Evolutionary conservation across 805 yeast species (phyloP).

Genomic region (Hanseniaspora mollemarum): DNA sequence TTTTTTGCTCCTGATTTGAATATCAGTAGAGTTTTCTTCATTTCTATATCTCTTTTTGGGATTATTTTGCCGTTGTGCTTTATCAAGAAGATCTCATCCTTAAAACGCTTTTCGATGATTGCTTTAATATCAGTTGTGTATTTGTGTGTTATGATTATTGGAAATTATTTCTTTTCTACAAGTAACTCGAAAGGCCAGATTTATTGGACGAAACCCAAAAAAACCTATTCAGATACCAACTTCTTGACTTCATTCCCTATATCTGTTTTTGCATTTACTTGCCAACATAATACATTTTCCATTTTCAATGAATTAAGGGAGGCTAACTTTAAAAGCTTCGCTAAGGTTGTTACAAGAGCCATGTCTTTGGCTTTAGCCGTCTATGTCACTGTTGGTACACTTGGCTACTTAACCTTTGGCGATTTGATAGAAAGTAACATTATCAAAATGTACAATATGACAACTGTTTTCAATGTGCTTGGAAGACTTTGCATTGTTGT

Average conservation of each 20-base stretch:
- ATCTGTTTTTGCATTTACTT: slow-evolving; percentile 86
- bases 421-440: slow-evolving; percentile 67
- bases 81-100: slow-evolving; percentile 63
- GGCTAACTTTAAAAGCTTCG: slow-evolving; percentile 38
- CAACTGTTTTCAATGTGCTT: slow-evolving; percentile 50
- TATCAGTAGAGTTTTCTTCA: slow-evolving; percentile 25
- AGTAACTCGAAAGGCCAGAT: slow-evolving; percentile 38
- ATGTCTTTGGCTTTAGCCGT: slow-evolving; percentile 49
- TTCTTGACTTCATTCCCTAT: slow-evolving; percentile 76
- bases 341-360: slow-evolving; percentile 40
- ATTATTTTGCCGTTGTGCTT: slow-evolving; percentile 49
- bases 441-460: slow-evolving; percentile 60
- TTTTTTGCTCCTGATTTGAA: slow-evolving; percentile 29
- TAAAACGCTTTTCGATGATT: slow-evolving; percentile 72
- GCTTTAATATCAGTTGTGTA: slow-evolving; percentile 75
- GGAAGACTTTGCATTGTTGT: slow-evolving; percentile 74
- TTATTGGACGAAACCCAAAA: slow-evolving; percentile 37
- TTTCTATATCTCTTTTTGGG: slow-evolving; percentile 41
- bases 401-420: slow-evolving; percentile 84
- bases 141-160: slow-evolving; percentile 57
- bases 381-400: slow-evolving; percentile 61
- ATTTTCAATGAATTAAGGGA: slow-evolving; percentile 68
- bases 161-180: slow-evolving; percentile 41
- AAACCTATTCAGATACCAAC: slow-evolving; percentile 28
- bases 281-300: slow-evolving; percentile 91